These are phyloP conservation scores for Apiospora aurea DNA, from an alignment of 2,329 filamentous ascomycete species.

Conservation along the genomic window DNA sequence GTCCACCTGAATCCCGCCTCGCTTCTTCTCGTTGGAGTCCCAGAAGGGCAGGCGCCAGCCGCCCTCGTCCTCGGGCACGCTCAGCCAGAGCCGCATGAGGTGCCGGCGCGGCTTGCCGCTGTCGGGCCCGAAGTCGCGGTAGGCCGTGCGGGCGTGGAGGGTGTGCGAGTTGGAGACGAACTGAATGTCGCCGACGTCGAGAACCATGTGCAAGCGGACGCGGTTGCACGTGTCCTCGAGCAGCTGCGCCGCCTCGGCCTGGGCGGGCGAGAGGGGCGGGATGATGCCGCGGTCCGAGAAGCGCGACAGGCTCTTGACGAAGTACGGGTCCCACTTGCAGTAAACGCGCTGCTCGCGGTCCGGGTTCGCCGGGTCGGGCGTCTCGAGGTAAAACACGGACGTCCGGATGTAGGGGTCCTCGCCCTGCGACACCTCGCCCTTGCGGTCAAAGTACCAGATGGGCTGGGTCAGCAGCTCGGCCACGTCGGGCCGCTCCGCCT, in stretches of 20 bases:
- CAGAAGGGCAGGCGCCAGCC: conserved; percentile 86
- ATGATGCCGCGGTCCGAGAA: conserved; percentile 78
- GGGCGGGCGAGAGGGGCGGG: conserved; percentile 71
- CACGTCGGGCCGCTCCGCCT: conserved; percentile 78
- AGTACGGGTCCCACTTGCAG: conserved; percentile 92
- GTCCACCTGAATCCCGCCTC: conserved; percentile 88
- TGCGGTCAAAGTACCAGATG: conserved; percentile 92
- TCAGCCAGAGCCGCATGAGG: conserved; percentile 84
- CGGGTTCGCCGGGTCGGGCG: conserved; percentile 43
- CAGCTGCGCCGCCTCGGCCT: conserved; percentile 71
- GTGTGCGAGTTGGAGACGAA: conserved; percentile 84
- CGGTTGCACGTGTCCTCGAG: conserved; percentile 79
- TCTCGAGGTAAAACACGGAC: conserved; percentile 79
- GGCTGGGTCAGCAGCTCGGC: conserved; percentile 77
- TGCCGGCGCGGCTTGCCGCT: conserved; percentile 73
- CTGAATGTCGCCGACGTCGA: conserved; percentile 88
- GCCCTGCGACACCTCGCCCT: conserved; percentile 79
- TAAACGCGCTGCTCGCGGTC: conserved; percentile 72
- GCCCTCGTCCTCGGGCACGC: conserved; percentile 81
- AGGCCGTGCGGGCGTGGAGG: conserved; percentile 81
- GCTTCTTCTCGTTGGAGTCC: conserved; percentile 83
- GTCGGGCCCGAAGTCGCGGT: conserved; percentile 71
- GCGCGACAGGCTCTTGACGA: conserved; percentile 75
- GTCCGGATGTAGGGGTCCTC: conserved; percentile 78
- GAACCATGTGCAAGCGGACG: conserved; percentile 81